Evolutionary conservation across 352 stramenopile genomes (phyloP).

Genomic region (Globisporangium emineosum): DNA sequence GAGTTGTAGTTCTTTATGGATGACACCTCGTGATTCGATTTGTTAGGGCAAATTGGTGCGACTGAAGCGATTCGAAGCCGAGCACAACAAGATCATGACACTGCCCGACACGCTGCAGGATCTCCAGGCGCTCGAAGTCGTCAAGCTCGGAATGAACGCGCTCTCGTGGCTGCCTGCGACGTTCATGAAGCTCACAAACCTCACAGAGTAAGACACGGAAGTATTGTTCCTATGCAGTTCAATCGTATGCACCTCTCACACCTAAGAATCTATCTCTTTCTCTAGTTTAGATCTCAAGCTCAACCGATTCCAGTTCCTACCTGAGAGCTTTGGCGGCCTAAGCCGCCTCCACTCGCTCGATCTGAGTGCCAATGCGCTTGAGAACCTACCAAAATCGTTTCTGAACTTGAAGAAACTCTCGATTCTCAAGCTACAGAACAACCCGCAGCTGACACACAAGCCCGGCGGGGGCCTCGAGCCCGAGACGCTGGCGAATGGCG

Average conservation of each 20-base stretch:
- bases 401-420: slow-evolving; percentile 44
- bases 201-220: slow-evolving; percentile 43
- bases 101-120: slow-evolving; percentile 57
- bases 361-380: slow-evolving; percentile 54
- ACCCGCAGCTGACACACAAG: slow-evolving; percentile 28
- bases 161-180: slow-evolving; percentile 46
- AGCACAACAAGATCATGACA: slow-evolving; percentile 64
- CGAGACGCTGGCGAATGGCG: slow-evolving; percentile 40
- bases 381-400: slow-evolving; percentile 46
- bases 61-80: slow-evolving; percentile 55
- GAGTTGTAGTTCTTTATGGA: neutral
- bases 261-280: neutral
- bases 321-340: slow-evolving; percentile 43
- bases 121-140: slow-evolving; percentile 38
- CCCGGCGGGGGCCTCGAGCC: slow-evolving; percentile 29
- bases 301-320: slow-evolving; percentile 54
- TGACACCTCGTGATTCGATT: slow-evolving; percentile 9
- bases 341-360: slow-evolving; percentile 41
- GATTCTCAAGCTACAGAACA: slow-evolving; percentile 49
- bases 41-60: slow-evolving; percentile 50
- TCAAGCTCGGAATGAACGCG: slow-evolving; percentile 60
- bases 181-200: slow-evolving; percentile 41
- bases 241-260: neutral
- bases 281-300: slow-evolving; percentile 68
- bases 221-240: neutral